A percentile compares a stretch with the other conserved stretches of the same genome.
phyloP scores from a whole-genome alignment of 768 basidiomycete species.

The Lactifluus echinatus region DNA sequence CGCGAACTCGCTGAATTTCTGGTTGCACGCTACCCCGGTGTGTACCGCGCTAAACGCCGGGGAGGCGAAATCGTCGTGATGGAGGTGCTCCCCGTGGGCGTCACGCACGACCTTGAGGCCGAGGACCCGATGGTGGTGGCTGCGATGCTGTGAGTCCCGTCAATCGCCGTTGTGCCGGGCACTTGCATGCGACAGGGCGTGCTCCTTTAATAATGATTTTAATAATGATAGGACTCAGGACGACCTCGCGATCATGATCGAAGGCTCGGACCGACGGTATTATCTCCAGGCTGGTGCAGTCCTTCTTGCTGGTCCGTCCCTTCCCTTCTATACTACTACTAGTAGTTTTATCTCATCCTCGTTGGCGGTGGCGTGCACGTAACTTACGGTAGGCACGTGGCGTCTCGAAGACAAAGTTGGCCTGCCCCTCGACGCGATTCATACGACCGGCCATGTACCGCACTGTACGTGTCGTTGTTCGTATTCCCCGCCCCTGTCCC shows the following conservation, averaged over 20 bases:
- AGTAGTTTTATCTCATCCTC: constrained; percentile 8
- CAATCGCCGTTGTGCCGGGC: not conserved
- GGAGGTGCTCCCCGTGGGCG: constrained; percentile 40
- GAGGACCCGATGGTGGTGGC: constrained; percentile 55
- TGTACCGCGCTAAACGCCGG: constrained; percentile 41
- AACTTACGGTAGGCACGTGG: constrained; percentile 51
- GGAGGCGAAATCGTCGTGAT: constrained; percentile 42
- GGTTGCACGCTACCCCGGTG: constrained; percentile 48
- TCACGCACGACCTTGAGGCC: constrained; percentile 42
- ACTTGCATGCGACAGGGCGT: constrained; percentile 23
- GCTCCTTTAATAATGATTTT: not conserved
- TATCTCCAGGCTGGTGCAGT: constrained; percentile 72
- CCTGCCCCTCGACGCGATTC: constrained; percentile 61
- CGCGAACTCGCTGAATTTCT: constrained; percentile 65
- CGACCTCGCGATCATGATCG: constrained; percentile 22
- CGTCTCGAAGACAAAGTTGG: constrained; percentile 71
- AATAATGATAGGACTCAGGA: constrained; percentile 21
- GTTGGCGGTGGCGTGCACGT: not conserved
- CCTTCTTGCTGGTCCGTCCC: constrained; percentile 45
- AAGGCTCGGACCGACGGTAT: constrained; percentile 59
- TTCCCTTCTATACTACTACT: not conserved
- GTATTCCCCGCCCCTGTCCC: not conserved
- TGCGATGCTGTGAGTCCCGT: constrained; percentile 45
- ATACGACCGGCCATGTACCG: constrained; percentile 60
- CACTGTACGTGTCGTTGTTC: constrained; percentile 41